Base-by-base conservation (phyloP, 1,139 yeast species). In the Debaryomyces coudertii region DNA sequence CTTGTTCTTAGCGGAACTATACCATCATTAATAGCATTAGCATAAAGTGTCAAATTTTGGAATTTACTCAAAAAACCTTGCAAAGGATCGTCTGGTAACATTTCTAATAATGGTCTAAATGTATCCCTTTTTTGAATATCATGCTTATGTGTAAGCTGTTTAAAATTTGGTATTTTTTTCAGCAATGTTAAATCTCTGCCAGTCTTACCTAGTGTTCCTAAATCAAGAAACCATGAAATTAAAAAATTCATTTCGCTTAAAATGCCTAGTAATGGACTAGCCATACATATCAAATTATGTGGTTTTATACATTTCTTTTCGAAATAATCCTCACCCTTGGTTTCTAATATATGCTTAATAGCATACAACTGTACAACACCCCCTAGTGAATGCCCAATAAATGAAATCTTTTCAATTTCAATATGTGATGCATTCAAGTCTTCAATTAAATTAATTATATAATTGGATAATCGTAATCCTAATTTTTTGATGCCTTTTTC, bases 291-390 rank as follows among this genome's bases (percentile, higher is more conserved):
- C 59, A 90, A 87, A 61, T 90, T 89, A 15, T 80, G 74, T 0
- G 97, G 97, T 49, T 48, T 41, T 1, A 68, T 62, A 11, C 73
- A 65, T 9, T 83, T 74, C 16, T 69, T 71, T 14, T 73, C 59
- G 53, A 93, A 90, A 49, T 83, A 82, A 61, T 82, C 77, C 1
- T 90, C 31, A 2, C 70, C 70, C 42, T 55, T 46, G 6, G 90
- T 62, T 76, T 78, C 47, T 73, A 83, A 45, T 70, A 77, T 79
- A 59, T 87, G 87, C 1, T 95, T 95, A 29, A 93, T 78, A 1
- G 98, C 96, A 71, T 89, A 93, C 0, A 93, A 79, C 66, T 93
- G 98, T 4, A 87, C 84, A 23, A 87, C 71, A 0, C 99, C 99
- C 16, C 99, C 99, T 14, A 93, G 67, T 0, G 98, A 92, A 65